A percentile compares a stretch with the other conserved stretches of the same genome.
Conservation (phyloP, 2,329 filamentous ascomycete genomes). For the Colletotrichum horii region DNA sequence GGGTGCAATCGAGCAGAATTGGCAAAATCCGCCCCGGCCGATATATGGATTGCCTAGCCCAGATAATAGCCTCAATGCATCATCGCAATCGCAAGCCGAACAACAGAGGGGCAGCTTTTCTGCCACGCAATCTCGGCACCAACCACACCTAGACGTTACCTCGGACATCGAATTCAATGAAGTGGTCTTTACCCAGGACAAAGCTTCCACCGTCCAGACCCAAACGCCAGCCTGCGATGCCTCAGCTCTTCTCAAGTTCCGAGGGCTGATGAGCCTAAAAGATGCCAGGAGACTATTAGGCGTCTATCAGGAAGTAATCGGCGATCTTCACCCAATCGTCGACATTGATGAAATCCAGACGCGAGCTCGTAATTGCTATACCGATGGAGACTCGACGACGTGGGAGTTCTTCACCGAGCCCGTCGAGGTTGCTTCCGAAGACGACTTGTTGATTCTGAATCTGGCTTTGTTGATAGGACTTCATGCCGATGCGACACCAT, state of each 20-base stretch:
- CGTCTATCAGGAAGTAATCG: neutral
- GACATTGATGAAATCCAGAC: neutral
- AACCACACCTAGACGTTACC: neutral
- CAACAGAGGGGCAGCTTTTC: conserved; percentile 10
- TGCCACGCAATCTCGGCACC: neutral
- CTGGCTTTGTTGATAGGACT: conserved; percentile 16
- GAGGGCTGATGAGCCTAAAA: neutral
- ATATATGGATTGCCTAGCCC: conserved; percentile 31
- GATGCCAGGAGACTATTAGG: neutral
- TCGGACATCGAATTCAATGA: neutral
- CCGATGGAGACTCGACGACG: neutral
- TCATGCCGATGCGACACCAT: conserved; percentile 2
- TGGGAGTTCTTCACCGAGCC: neutral
- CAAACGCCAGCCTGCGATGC: neutral
- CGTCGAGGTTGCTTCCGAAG: neutral
- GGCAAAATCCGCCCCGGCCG: neutral
- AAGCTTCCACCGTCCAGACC: neutral
- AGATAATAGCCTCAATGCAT: conserved; percentile 29
- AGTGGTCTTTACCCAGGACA: neutral
- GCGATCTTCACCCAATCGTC: neutral
- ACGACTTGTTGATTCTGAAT: conserved; percentile 15
- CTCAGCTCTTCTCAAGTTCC: neutral
- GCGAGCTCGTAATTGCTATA: neutral
- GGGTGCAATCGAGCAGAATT: neutral
- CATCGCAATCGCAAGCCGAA: conserved; percentile 22